phyloP scores from a whole-genome alignment of 2,329 filamentous ascomycete species.

The Fusarium sp. region DNA sequence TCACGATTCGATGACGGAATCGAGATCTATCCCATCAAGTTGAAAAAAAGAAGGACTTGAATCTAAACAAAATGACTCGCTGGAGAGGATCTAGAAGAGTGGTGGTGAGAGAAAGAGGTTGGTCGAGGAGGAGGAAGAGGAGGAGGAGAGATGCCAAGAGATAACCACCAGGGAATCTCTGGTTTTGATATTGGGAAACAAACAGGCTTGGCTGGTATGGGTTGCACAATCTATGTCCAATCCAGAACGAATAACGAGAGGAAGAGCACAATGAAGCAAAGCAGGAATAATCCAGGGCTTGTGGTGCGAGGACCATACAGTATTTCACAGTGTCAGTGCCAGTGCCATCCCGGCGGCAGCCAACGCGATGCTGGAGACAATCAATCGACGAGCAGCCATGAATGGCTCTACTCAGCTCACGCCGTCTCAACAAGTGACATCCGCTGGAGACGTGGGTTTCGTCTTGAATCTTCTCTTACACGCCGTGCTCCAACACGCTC shows the following conservation, averaged over 20 bases:
- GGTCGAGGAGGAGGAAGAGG: conserved; percentile 24
- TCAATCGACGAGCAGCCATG: conserved; percentile 8
- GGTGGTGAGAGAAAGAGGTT: conserved; percentile 15
- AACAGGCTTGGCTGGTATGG: conserved; percentile 2
- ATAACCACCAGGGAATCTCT: conserved; percentile 38
- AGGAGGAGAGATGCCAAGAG: conserved; percentile 39
- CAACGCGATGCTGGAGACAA: conserved; percentile 3
- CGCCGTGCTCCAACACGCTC: not conserved
- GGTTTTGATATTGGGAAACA: conserved; percentile 29
- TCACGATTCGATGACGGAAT: conserved; percentile 7
- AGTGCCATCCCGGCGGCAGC: conserved; percentile 26
- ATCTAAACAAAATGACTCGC: conserved; percentile 9
- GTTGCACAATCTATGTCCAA: not conserved
- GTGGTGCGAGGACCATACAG: conserved; percentile 27
- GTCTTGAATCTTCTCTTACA: conserved; percentile 13
- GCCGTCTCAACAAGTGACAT: conserved; percentile 24
- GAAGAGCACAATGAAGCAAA: not conserved
- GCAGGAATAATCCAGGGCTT: not conserved
- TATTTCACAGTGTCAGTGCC: conserved; percentile 36
- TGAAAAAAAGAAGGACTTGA: conserved; percentile 14
- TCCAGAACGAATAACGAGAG: conserved; percentile 8
- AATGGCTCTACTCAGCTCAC: conserved; percentile 5
- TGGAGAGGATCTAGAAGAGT: conserved; percentile 7
- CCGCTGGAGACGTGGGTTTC: conserved; percentile 37
- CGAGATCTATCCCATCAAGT: conserved; percentile 8